phyloP scores from a whole-genome alignment of 2,329 filamentous ascomycete species.

The Trichoderma breve region DNA sequence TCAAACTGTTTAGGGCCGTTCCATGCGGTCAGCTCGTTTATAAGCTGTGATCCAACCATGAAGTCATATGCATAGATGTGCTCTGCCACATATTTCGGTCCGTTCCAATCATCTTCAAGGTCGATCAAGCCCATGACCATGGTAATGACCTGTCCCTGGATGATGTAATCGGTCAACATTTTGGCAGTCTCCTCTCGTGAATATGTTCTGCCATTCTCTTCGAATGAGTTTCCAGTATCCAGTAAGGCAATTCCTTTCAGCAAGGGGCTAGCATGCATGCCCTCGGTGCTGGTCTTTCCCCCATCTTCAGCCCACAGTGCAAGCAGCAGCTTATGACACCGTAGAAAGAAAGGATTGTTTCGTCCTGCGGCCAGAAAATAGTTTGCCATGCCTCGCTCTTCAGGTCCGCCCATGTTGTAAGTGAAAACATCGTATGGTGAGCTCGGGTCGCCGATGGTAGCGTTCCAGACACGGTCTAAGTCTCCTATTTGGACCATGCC shows the following conservation, averaged over 20 bases:
- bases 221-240: slow-evolving; percentile 24
- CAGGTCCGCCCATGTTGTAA: slow-evolving; percentile 41
- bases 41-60: slow-evolving; percentile 50
- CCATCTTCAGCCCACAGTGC: slow-evolving; percentile 46
- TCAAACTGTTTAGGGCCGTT: slow-evolving; percentile 48
- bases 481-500: slow-evolving; percentile 58
- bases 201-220: slow-evolving; percentile 30
- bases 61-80: slow-evolving; percentile 51
- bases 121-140: slow-evolving; percentile 53
- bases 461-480: slow-evolving; percentile 51
- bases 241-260: slow-evolving; percentile 44
- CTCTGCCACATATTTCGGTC: slow-evolving; percentile 48
- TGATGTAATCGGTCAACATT: slow-evolving; percentile 55
- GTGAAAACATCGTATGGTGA: slow-evolving; percentile 49
- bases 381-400: slow-evolving; percentile 43
- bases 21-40: slow-evolving; percentile 53
- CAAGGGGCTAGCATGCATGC: slow-evolving; percentile 48
- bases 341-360: slow-evolving; percentile 46
- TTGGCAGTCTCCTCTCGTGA: slow-evolving; percentile 39
- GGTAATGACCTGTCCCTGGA: slow-evolving; percentile 53
- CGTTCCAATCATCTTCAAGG: slow-evolving; percentile 50
- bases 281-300: slow-evolving; percentile 48
- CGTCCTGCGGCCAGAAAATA: slow-evolving; percentile 45
- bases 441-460: slow-evolving; percentile 44
- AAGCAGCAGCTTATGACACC: slow-evolving; percentile 49